Evolutionary conservation across 805 yeast genomes (phyloP).

Genomic region (Brettanomyces anomalus): DNA sequence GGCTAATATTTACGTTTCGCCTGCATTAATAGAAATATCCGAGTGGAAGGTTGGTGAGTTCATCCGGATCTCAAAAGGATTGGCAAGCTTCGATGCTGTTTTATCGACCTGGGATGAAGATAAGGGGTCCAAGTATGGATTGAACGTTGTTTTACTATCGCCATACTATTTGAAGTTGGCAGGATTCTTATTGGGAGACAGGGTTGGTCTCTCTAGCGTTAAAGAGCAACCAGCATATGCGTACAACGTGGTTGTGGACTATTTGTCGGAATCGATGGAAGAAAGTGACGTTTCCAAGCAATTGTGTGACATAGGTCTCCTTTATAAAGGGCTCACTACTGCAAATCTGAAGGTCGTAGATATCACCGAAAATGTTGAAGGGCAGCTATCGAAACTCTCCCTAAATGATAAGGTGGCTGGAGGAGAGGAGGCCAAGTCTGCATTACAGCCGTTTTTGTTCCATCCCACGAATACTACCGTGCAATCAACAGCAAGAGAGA

Average conservation of each 20-base stretch:
- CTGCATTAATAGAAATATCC: conserved; percentile 10
- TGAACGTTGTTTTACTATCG: conserved; percentile 20
- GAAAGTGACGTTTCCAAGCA: conserved; percentile 31
- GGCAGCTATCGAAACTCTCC: neutral
- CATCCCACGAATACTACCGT: conserved; percentile 24
- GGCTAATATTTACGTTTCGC: conserved; percentile 18
- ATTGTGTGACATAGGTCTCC: conserved; percentile 46
- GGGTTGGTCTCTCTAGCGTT: conserved; percentile 34
- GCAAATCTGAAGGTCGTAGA: neutral
- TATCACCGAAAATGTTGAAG: neutral
- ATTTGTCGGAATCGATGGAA: conserved; percentile 5
- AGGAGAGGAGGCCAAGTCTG: conserved; percentile 8
- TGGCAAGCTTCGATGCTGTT: conserved; percentile 11
- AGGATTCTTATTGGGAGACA: conserved; percentile 23
- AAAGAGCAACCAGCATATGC: conserved; percentile 39
- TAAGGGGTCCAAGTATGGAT: conserved; percentile 17
- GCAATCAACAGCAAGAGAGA: conserved; percentile 21
- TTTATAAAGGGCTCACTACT: conserved; percentile 41
- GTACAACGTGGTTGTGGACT: conserved; percentile 9
- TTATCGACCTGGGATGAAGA: conserved; percentile 14
- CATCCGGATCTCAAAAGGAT: conserved; percentile 19
- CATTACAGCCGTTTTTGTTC: conserved; percentile 18
- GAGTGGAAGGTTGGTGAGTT: conserved; percentile 20
- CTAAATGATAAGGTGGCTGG: neutral
- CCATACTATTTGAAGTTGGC: conserved; percentile 11